Evolutionary conservation across 768 basidiomycete species (phyloP).

Genomic region (Pleurotus sapidus): DNA sequence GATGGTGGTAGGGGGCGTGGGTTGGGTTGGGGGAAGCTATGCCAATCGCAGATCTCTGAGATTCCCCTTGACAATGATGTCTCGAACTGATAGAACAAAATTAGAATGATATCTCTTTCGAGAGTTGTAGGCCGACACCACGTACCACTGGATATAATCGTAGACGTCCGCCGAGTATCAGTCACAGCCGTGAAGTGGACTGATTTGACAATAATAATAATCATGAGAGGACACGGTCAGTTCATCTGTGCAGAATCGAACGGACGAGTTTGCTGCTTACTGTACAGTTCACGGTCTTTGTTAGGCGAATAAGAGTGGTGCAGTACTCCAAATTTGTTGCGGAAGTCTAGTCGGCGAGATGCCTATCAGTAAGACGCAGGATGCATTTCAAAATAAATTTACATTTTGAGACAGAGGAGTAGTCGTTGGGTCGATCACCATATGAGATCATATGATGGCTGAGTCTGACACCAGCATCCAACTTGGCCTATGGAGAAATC

Average conservation of each 20-base stretch:
- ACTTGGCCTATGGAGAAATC: slow-evolving; percentile 50
- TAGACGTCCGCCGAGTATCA: slow-evolving; percentile 71
- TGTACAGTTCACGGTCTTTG: slow-evolving; percentile 68
- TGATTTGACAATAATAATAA: slow-evolving; percentile 19
- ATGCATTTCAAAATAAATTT: not conserved
- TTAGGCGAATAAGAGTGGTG: slow-evolving; percentile 69
- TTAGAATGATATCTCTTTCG: not conserved
- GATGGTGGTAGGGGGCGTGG: not conserved
- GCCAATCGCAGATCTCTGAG: slow-evolving; percentile 58
- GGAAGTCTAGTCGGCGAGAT: slow-evolving; percentile 53
- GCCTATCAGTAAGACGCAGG: not conserved
- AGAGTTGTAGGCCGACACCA: slow-evolving; percentile 10
- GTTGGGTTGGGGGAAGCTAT: slow-evolving; percentile 17
- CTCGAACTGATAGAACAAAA: slow-evolving; percentile 45
- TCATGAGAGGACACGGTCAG: too few relatives aligned
- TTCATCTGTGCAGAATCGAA: too few relatives aligned
- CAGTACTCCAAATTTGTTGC: slow-evolving; percentile 65
- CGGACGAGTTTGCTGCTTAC: slow-evolving; percentile 37
- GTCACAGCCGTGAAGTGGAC: slow-evolving; percentile 82
- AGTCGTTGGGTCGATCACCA: slow-evolving; percentile 76
- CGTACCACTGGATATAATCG: slow-evolving; percentile 73
- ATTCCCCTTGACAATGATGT: slow-evolving; percentile 67
- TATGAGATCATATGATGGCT: slow-evolving; percentile 70
- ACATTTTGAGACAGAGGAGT: slow-evolving; percentile 75
- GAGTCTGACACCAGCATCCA: slow-evolving; percentile 72